Evolutionary conservation across 495 filamentous ascomycete species (phyloP).

Genomic region (Melanomma pulvis-pyrius): DNA sequence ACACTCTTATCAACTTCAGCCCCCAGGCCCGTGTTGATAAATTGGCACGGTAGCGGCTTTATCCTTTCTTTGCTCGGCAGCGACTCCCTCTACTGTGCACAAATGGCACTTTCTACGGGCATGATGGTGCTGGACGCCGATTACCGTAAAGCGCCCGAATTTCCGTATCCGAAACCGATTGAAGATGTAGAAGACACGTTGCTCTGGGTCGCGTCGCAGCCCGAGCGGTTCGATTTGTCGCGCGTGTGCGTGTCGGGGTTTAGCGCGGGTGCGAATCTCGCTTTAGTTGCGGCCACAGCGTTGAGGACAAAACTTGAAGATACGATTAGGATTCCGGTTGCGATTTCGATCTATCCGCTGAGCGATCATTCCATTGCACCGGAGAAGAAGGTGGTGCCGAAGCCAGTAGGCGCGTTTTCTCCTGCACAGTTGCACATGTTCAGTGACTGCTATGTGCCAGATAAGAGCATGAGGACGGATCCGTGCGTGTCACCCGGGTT

Average conservation of each 20-base stretch:
- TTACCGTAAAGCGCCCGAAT: constrained; percentile 46
- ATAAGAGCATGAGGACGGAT: constrained; percentile 38
- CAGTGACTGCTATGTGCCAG: constrained; percentile 4
- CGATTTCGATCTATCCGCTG: constrained; percentile 7
- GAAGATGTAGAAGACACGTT: constrained; percentile 50
- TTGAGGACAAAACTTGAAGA: neutral
- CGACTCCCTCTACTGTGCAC: constrained; percentile 43
- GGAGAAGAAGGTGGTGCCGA: neutral
- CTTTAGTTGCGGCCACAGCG: constrained; percentile 48
- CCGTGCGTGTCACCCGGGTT: constrained; percentile 53
- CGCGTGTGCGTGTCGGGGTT: constrained; percentile 78
- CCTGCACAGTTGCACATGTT: neutral
- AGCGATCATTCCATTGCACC: constrained; percentile 1
- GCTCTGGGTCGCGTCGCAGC: constrained; percentile 40
- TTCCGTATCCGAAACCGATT: constrained; percentile 47
- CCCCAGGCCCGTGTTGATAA: constrained; percentile 43
- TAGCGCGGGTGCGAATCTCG: constrained; percentile 81
- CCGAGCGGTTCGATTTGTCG: constrained; percentile 36
- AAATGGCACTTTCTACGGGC: constrained; percentile 36
- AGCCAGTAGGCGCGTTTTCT: neutral
- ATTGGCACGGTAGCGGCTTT: constrained; percentile 51
- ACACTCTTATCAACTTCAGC: constrained; percentile 4
- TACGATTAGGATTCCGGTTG: neutral
- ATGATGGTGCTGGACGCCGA: constrained; percentile 45
- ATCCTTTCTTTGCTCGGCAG: constrained; percentile 42